phyloP scores from a whole-genome alignment of 495 filamentous ascomycete genomes.

The Penicillium flavigenum region DNA sequence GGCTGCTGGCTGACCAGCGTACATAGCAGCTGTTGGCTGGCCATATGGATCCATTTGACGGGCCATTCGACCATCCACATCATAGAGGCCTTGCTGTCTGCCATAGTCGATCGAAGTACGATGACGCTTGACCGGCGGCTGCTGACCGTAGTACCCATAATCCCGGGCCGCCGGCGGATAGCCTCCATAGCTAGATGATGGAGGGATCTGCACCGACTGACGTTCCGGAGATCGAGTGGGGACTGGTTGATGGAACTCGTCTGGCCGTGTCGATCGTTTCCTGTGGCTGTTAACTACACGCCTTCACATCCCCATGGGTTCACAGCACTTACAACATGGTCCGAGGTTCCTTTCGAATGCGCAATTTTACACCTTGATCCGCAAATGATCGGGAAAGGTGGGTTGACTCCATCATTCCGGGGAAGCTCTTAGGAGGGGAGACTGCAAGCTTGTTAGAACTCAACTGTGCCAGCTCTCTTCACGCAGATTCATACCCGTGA shows the following conservation, averaged over 20 bases:
- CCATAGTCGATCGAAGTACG: conserved; percentile 49
- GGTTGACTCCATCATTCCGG: conserved; percentile 87
- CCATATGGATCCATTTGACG: conserved; percentile 44
- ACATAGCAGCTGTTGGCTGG: conserved; percentile 39
- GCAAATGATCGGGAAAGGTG: conserved; percentile 89
- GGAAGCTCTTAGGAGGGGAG: conserved; percentile 74
- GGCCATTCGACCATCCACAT: conserved; percentile 40
- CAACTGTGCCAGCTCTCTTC: not conserved
- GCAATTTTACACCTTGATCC: conserved; percentile 88
- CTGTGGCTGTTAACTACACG: conserved; percentile 27
- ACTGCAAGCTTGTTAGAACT: conserved; percentile 48
- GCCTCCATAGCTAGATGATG: conserved; percentile 31
- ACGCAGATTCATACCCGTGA: conserved; percentile 55
- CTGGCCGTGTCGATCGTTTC: conserved; percentile 43
- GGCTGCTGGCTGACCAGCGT: conserved; percentile 35
- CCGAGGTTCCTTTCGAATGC: conserved; percentile 82
- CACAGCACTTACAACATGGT: conserved; percentile 50
- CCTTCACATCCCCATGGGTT: not conserved
- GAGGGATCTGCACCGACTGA: conserved; percentile 41
- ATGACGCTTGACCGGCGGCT: conserved; percentile 39
- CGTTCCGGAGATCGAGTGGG: conserved; percentile 46
- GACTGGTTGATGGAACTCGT: conserved; percentile 39
- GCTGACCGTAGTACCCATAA: conserved; percentile 38
- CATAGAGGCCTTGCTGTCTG: conserved; percentile 38
- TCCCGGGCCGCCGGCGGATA: conserved; percentile 41